Evolutionary conservation across 345 rosid species (phyloP).

Genomic region (Eucalyptus albens): DNA sequence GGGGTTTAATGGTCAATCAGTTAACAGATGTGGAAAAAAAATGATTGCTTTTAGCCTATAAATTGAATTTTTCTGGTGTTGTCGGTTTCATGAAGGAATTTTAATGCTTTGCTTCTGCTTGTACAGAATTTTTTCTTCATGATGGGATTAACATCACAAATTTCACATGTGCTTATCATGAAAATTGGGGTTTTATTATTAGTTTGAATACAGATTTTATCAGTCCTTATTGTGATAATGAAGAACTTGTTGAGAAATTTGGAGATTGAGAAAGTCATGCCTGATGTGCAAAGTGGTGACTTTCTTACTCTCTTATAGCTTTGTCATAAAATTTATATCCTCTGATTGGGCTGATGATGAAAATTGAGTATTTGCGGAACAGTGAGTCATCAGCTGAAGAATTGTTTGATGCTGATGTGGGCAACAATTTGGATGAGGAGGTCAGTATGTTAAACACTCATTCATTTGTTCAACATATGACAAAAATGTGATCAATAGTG

Average conservation of each 20-base stretch:
- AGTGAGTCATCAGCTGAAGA: conserved; percentile 4
- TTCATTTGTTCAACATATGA: not conserved
- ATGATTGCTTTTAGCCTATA: not conserved
- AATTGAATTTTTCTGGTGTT: not conserved
- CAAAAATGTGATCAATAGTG: not conserved
- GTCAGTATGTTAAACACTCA: conserved; percentile 3
- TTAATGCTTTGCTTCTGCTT: not conserved
- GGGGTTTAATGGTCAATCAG: not conserved
- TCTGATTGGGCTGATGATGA: not conserved
- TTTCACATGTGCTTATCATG: not conserved
- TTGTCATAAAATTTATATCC: not conserved
- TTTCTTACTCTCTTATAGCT: not conserved
- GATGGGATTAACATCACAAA: not conserved
- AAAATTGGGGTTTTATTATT: not conserved
- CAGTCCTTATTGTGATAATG: not conserved
- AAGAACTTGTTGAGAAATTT: not conserved
- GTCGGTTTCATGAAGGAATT: not conserved
- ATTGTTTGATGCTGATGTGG: conserved; percentile 7
- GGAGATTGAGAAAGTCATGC: not conserved
- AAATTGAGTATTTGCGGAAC: conserved; percentile 3
- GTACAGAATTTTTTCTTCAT: not conserved
- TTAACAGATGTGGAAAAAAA: not conserved
- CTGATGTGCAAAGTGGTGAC: not conserved
- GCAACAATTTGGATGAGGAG: conserved; percentile 34
- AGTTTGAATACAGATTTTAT: not conserved